Conservation (phyloP, 208 protist genomes). For the Strigomonas culicis region DNA sequence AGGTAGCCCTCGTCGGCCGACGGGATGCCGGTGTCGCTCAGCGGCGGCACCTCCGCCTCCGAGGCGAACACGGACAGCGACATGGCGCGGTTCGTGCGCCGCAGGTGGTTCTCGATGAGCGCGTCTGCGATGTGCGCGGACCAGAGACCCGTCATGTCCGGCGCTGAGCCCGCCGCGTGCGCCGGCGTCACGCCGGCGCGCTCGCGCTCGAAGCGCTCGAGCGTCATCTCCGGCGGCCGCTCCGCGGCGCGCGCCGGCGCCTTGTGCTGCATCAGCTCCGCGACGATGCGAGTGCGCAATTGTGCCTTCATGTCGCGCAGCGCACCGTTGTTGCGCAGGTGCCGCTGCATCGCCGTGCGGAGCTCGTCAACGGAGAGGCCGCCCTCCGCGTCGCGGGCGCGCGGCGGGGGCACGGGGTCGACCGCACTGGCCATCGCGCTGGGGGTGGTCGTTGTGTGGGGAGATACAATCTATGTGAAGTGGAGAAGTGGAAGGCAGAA, state of each 20-base stretch:
- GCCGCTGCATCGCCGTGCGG: constrained; percentile 69
- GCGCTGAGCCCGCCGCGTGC: constrained; percentile 3
- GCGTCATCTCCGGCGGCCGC: constrained; percentile 1
- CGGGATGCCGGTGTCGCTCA: constrained; percentile 32
- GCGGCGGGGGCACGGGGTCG: too few relatives aligned
- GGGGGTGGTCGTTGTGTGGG: too few relatives aligned
- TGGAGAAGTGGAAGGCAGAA: too few relatives aligned
- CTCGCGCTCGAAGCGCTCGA: constrained; percentile 13
- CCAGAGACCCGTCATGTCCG: constrained; percentile 25
- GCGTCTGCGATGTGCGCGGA: constrained; percentile 54
- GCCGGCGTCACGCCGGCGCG: neutral
- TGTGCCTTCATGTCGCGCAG: constrained; percentile 82
- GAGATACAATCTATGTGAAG: too few relatives aligned
- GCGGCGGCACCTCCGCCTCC: constrained; percentile 70
- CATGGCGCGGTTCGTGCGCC: constrained; percentile 59
- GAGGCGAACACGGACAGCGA: constrained; percentile 78
- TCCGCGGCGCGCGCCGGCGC: neutral
- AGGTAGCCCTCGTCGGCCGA: constrained; percentile 46
- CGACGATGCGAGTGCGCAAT: constrained; percentile 72
- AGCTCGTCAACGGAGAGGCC: constrained; percentile 54
- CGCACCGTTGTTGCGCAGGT: constrained; percentile 62
- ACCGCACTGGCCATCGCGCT: too few relatives aligned
- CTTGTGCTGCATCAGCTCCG: constrained; percentile 56
- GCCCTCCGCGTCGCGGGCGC: too few relatives aligned
- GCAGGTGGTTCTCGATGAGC: constrained; percentile 82